Percentiles rank a stretch among this genome's conserved stretches.
These are phyloP conservation scores for Fagopyrum homotropicum DNA, from an alignment of 148 eudicot species.

Conservation along the genomic window DNA sequence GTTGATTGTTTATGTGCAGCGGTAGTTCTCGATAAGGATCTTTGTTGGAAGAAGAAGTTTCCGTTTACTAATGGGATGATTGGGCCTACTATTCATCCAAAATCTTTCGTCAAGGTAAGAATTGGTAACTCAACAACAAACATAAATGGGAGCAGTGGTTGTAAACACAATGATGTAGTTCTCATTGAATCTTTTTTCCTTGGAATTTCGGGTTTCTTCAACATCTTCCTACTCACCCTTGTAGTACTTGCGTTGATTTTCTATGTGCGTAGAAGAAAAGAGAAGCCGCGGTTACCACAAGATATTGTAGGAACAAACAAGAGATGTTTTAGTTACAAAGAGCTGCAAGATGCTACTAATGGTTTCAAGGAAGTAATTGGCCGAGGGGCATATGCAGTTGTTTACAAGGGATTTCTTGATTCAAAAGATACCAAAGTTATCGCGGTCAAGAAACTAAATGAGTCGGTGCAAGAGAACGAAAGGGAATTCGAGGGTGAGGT, in stretches of 20 bases:
- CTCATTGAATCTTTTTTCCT: slow-evolving; percentile 12
- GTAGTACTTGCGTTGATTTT: slow-evolving; percentile 13
- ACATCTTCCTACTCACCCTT: slow-evolving; percentile 13
- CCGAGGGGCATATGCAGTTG: too few relatives aligned
- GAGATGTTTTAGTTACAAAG: too few relatives aligned
- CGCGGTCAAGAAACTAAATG: too few relatives aligned
- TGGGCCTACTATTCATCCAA: background rate
- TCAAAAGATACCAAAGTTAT: too few relatives aligned
- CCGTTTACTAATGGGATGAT: slow-evolving; percentile 25
- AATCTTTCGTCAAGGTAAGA: slow-evolving; percentile 21
- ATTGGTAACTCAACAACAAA: background rate
- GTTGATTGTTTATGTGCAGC: slow-evolving; percentile 48
- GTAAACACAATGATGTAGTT: background rate
- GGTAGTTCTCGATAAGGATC: slow-evolving; percentile 3
- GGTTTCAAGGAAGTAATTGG: too few relatives aligned
- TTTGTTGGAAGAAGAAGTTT: slow-evolving; percentile 30
- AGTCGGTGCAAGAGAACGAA: too few relatives aligned
- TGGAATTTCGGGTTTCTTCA: slow-evolving; percentile 21
- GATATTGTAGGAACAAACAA: too few relatives aligned
- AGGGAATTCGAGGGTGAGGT: too few relatives aligned
- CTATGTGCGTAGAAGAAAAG: slow-evolving; percentile 12
- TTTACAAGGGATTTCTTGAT: too few relatives aligned
- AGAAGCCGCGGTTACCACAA: slow-evolving; percentile 20
- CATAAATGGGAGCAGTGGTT: too few relatives aligned
- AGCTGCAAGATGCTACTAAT: too few relatives aligned